Conservation (phyloP, 805 yeast species). For the Nakazawaea ishiwadae region DNA sequence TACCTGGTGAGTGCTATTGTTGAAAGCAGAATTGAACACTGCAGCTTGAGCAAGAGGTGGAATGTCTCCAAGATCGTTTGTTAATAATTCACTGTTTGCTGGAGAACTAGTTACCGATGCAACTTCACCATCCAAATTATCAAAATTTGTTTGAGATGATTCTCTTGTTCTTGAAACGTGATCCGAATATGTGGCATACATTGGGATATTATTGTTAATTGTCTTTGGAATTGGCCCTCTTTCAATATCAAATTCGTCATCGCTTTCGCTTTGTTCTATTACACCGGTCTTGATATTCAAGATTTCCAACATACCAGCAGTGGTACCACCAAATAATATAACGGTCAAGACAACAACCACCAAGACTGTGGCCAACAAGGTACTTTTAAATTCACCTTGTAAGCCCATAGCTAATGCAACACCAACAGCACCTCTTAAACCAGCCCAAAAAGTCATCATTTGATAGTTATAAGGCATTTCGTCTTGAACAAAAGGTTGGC, state of each 20-base stretch:
- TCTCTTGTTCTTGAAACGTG: conserved; percentile 21
- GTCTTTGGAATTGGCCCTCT: conserved; percentile 28
- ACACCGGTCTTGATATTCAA: conserved; percentile 91
- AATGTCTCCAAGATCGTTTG: conserved; percentile 36
- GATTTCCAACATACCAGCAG: conserved; percentile 96
- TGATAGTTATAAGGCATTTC: conserved; percentile 95
- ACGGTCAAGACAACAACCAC: conserved; percentile 97
- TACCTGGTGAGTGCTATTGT: conserved; percentile 5
- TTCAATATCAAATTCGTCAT: conserved; percentile 94
- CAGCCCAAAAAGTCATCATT: conserved; percentile 99
- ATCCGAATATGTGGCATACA: conserved; percentile 16
- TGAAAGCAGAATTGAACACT: conserved; percentile 4
- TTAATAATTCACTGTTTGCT: conserved; percentile 18
- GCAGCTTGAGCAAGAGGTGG: conserved; percentile 18
- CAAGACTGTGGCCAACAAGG: conserved; percentile 87
- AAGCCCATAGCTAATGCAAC: conserved; percentile 98
- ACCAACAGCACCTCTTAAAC: conserved; percentile 98
- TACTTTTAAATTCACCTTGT: conserved; percentile 88
- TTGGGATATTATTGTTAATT: conserved; percentile 17
- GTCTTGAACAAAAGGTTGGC: conserved; percentile 51
- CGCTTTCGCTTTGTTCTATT: conserved; percentile 74
- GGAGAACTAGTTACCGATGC: conserved; percentile 17
- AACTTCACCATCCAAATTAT: conserved; percentile 2
- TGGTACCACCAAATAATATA: conserved; percentile 95
- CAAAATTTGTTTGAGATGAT: conserved; percentile 20